phyloP scores from a whole-genome alignment of 2,329 filamentous ascomycete species.

The Eurotiales sp. region DNA sequence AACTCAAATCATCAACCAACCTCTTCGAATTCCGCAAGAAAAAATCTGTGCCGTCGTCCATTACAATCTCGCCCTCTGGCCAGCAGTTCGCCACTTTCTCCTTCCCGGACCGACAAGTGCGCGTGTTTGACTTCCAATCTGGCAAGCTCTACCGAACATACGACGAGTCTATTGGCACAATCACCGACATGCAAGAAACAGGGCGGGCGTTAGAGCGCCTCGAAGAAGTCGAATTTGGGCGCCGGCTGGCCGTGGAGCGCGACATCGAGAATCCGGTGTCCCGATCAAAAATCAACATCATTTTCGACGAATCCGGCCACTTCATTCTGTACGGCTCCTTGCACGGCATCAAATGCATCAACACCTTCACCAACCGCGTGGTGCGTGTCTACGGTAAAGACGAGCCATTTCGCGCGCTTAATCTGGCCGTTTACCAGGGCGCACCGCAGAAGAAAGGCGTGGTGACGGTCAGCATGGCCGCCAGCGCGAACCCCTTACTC shows the following conservation, averaged over 20 bases:
- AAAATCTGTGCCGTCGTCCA: slow-evolving; percentile 75
- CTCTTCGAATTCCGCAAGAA: slow-evolving; percentile 97
- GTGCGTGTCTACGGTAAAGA: slow-evolving; percentile 88
- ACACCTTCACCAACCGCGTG: slow-evolving; percentile 89
- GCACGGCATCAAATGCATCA: slow-evolving; percentile 88
- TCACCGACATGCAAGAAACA: slow-evolving; percentile 95
- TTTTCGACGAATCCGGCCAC: slow-evolving; percentile 93
- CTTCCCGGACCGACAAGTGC: slow-evolving; percentile 87
- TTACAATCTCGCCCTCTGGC: slow-evolving; percentile 82
- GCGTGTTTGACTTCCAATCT: slow-evolving; percentile 86
- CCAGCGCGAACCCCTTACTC: slow-evolving; percentile 85
- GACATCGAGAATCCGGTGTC: slow-evolving; percentile 72
- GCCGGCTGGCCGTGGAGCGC: slow-evolving; percentile 78
- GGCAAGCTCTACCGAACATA: slow-evolving; percentile 89
- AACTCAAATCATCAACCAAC: slow-evolving; percentile 89
- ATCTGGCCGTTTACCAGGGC: slow-evolving; percentile 86
- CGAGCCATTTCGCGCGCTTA: slow-evolving; percentile 78
- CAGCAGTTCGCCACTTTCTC: slow-evolving; percentile 85
- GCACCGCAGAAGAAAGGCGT: slow-evolving; percentile 91
- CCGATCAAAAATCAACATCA: slow-evolving; percentile 72
- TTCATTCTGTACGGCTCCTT: slow-evolving; percentile 95
- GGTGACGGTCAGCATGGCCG: slow-evolving; percentile 95
- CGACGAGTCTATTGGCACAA: slow-evolving; percentile 84
- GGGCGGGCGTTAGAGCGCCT: slow-evolving; percentile 76
- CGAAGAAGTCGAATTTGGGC: slow-evolving; percentile 87